phyloP scores from a whole-genome alignment of 2,329 filamentous ascomycete genomes.

The Fusarium protoensiforme region DNA sequence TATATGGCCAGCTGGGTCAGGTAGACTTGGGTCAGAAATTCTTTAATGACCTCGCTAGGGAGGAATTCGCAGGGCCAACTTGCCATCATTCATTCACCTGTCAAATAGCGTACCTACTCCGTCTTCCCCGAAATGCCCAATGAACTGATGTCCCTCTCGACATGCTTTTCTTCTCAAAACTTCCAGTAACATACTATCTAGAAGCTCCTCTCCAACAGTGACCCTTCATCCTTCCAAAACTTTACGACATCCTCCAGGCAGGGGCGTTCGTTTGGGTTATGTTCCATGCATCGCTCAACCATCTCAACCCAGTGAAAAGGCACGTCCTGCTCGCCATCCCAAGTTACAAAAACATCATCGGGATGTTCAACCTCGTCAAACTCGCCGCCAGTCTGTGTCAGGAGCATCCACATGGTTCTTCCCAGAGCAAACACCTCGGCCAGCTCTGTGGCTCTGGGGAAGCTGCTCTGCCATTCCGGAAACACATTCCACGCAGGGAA shows the following conservation, averaged over 20 bases:
- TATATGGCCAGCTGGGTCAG: no score
- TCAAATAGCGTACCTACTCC: no score
- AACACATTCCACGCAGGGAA: neutral
- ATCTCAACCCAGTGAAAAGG: neutral
- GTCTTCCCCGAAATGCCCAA: no score
- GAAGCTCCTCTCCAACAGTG: neutral
- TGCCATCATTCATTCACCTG: no score
- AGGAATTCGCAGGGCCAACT: no score
- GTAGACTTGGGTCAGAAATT: no score
- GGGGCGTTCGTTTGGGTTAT: neutral
- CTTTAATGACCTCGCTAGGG: no score
- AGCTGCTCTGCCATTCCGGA: neutral
- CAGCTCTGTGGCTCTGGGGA: neutral
- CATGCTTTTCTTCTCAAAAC: no score
- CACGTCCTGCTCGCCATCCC: neutral
- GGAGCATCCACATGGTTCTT: conserved; percentile 1
- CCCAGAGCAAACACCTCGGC: neutral
- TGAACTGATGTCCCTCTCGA: no score
- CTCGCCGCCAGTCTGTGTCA: neutral
- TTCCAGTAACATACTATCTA: neutral
- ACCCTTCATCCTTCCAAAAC: neutral
- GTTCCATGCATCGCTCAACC: neutral
- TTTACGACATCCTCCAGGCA: neutral
- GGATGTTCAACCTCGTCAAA: neutral
- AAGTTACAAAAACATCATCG: neutral